Evolutionary conservation across 2,329 filamentous ascomycete species (phyloP).

Genomic region (Stemphylium vesicarium): DNA sequence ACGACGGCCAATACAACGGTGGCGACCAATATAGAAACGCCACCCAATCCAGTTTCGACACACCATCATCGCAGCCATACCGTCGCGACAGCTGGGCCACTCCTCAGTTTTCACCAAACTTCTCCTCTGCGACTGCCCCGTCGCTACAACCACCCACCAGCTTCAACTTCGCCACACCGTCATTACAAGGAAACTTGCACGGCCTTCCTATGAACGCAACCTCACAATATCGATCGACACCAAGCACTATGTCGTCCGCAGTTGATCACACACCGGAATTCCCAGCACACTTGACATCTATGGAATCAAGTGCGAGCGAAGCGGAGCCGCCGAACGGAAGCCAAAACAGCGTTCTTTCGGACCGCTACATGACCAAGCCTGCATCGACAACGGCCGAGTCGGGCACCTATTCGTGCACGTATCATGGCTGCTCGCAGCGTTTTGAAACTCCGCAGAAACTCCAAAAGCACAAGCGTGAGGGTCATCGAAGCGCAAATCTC

Average conservation of each 20-base stretch:
- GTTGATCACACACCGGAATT: conserved; percentile 62
- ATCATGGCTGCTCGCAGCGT: conserved; percentile 84
- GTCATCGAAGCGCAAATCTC: conserved; percentile 67
- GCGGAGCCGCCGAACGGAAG: conserved; percentile 52
- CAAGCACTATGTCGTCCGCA: conserved; percentile 36
- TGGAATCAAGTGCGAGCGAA: conserved; percentile 68
- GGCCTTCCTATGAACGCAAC: conserved; percentile 41
- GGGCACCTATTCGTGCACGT: conserved; percentile 95
- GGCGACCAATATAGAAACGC: conserved; percentile 49
- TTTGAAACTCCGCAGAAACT: conserved; percentile 87
- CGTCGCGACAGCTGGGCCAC: conserved; percentile 45
- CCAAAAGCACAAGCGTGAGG: conserved; percentile 95
- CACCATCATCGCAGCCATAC: conserved; percentile 43
- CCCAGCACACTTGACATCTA: conserved; percentile 64
- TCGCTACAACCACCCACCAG: conserved; percentile 42
- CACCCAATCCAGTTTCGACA: conserved; percentile 46
- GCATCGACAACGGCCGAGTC: conserved; percentile 72
- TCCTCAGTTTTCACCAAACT: conserved; percentile 45
- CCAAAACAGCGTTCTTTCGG: conserved; percentile 43
- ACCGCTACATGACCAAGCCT: conserved; percentile 59
- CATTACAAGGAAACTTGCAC: conserved; percentile 43
- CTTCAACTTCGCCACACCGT: conserved; percentile 57
- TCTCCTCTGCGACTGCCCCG: conserved; percentile 37
- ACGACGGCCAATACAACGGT: conserved; percentile 53
- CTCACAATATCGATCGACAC: conserved; percentile 44